phyloP scores from a whole-genome alignment of 495 filamentous ascomycete species.

The Sordaria brevicollis region DNA sequence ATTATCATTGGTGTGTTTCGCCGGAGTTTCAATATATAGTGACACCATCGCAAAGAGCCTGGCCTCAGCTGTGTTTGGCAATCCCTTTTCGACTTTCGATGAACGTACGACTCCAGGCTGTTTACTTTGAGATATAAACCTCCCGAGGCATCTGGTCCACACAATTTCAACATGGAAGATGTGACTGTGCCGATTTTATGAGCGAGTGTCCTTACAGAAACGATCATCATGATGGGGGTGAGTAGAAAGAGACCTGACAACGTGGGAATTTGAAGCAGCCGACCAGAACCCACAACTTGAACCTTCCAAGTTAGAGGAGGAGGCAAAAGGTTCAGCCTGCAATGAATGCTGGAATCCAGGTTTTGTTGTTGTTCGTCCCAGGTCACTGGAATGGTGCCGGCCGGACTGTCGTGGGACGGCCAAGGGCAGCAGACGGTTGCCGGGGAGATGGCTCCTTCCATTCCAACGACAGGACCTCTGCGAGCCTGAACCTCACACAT shows the following conservation, averaged over 20 bases:
- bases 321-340: not conserved
- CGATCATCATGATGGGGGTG: not conserved
- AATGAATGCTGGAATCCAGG: not conserved
- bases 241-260: not conserved
- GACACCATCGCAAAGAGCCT: not conserved
- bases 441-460: not conserved
- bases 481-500: not conserved
- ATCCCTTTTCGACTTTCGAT: not conserved
- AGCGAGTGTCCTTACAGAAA: not conserved
- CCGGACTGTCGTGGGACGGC: not conserved
- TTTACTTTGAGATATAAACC: not conserved
- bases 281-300: not conserved
- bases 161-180: not conserved
- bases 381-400: not conserved
- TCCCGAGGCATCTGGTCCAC: not conserved
- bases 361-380: not conserved
- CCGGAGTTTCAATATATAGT: not conserved
- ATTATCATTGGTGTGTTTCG: too few species aligned
- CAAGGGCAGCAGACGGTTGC: not conserved
- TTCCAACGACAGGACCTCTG: not conserved
- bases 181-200: not conserved
- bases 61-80: not conserved
- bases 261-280: not conserved
- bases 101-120: not conserved
- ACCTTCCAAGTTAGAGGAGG: not conserved